Base-by-base conservation (phyloP, 192 early-diverging fungal genomes). In the Spinellus fusiger region DNA sequence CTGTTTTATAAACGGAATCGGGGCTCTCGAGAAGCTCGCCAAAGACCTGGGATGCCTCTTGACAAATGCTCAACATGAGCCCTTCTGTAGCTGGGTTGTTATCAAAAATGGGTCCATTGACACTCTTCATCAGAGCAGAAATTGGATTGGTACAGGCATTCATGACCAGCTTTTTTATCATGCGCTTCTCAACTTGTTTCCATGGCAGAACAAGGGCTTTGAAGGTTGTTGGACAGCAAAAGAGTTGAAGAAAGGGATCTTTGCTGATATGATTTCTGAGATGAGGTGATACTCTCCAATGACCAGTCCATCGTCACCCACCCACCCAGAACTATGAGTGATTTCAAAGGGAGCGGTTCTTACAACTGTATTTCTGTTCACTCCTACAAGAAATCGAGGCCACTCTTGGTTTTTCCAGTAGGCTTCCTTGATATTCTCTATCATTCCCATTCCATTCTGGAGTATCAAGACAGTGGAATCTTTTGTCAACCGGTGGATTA, bases 101-200 rank as follows among this genome's bases (percentile, higher is more conserved):
- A 51, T 66, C 28, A 25, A 55, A 32, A 18, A n/a, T n/a, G n/a
- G 86, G 55, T 9, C 62, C 74, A 55, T 90, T 88, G 48, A 64
- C 76, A n/a, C 75, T 69, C 6, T 66, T 71, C 8, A 82, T 62
- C 49, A 88, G 60, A 29, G 85, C 73, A 0, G 85, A 79, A 32
- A 87, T 46, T 9, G 88, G 86, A 50, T 87, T 86, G 63, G 88
- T 81, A 5, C 71, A 75, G 0, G 82, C 77, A 62, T 90, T 90
- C 25, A 87, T 72, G 5, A 82, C 78, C 31, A 86, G 69, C 69
- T 90, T 85, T 5, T 80, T 51, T 26, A 83, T 54, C 46, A 84
- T 70, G 38, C 69, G 66, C 28, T 51, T 50, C 32, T 79, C 66
- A 5, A 86, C 35, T 5, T 73, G 74, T 0, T 71, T 35, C 75